Evolutionary conservation across 768 basidiomycete species (phyloP).

Genomic region (Suillus luteus): DNA sequence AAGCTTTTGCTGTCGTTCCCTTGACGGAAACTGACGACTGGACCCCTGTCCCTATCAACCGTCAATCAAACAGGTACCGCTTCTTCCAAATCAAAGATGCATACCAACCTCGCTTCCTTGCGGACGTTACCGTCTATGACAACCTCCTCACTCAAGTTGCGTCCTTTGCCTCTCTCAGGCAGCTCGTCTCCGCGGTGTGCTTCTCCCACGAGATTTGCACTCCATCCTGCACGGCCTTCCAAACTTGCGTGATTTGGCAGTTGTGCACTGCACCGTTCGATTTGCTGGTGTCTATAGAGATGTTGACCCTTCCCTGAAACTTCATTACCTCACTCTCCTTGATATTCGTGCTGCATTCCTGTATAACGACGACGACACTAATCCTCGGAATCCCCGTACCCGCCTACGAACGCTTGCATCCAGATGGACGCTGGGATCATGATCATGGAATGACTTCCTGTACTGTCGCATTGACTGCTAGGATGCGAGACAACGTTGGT

Average conservation of each 20-base stretch:
- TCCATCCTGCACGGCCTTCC: conserved; percentile 39
- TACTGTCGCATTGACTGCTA: no score
- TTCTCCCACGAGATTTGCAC: conserved; percentile 40
- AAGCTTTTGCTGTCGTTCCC: conserved; percentile 26
- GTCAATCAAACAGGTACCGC: conserved; percentile 13
- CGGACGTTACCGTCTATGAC: conserved; percentile 25
- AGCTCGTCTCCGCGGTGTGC: conserved; percentile 39
- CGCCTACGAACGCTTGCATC: conserved; percentile 37
- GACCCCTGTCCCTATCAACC: conserved; percentile 12
- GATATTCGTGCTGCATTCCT: conserved; percentile 29
- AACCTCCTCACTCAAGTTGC: conserved; percentile 22
- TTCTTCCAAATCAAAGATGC: conserved; percentile 11
- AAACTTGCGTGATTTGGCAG: conserved; percentile 37
- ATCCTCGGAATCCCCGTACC: not conserved
- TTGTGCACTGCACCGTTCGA: conserved; percentile 42
- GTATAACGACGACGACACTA: conserved; percentile 19
- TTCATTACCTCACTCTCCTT: conserved; percentile 44
- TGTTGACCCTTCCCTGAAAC: conserved; percentile 38
- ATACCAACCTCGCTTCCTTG: conserved; percentile 30
- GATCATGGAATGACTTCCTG: no score
- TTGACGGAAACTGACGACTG: conserved; percentile 18
- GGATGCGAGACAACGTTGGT: no score
- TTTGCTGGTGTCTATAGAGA: conserved; percentile 19
- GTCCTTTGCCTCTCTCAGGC: conserved; percentile 38
- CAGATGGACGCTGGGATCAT: no score